phyloP scores from a whole-genome alignment of 2,329 filamentous ascomycete species.

The Aspergillus arachidicola region DNA sequence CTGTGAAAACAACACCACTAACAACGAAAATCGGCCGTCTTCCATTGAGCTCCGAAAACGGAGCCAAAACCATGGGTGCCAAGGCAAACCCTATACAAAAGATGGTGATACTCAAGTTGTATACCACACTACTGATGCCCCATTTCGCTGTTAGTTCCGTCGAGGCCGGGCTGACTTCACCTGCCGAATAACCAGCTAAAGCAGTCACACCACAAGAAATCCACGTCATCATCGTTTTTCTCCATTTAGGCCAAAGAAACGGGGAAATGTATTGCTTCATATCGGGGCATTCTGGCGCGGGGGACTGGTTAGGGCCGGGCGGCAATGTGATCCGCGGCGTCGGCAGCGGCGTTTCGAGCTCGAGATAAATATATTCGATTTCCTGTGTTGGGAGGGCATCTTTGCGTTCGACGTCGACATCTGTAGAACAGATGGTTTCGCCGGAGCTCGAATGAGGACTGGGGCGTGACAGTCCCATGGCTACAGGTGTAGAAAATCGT shows the following conservation, averaged over 20 bases:
- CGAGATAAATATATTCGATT: conserved; percentile 62
- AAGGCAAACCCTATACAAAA: conserved; percentile 81
- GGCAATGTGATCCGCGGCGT: conserved; percentile 38
- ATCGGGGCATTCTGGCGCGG: conserved; percentile 63
- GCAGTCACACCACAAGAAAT: conserved; percentile 76
- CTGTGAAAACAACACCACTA: conserved; percentile 71
- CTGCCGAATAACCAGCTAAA: conserved; percentile 78
- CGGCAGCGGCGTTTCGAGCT: conserved; percentile 63
- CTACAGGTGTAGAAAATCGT: background rate
- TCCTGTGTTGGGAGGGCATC: conserved; percentile 21
- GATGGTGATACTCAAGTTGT: conserved; percentile 74
- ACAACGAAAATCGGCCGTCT: conserved; percentile 78
- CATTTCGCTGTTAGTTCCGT: conserved; percentile 68
- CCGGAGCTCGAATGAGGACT: conserved; percentile 3
- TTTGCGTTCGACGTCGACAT: background rate
- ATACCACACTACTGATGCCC: conserved; percentile 64
- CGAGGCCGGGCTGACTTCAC: conserved; percentile 73
- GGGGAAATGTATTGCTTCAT: conserved; percentile 70
- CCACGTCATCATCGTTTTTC: conserved; percentile 71
- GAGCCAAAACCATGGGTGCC: conserved; percentile 85
- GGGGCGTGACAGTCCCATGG: background rate
- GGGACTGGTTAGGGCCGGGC: conserved; percentile 30
- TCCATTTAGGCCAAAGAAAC: conserved; percentile 68
- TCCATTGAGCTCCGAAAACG: conserved; percentile 86
- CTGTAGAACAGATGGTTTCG: conserved; percentile 1